These are phyloP conservation scores for Olyra latifolia DNA, from an alignment of 176 grass and related monocot genomes.

Conservation along the genomic window DNA sequence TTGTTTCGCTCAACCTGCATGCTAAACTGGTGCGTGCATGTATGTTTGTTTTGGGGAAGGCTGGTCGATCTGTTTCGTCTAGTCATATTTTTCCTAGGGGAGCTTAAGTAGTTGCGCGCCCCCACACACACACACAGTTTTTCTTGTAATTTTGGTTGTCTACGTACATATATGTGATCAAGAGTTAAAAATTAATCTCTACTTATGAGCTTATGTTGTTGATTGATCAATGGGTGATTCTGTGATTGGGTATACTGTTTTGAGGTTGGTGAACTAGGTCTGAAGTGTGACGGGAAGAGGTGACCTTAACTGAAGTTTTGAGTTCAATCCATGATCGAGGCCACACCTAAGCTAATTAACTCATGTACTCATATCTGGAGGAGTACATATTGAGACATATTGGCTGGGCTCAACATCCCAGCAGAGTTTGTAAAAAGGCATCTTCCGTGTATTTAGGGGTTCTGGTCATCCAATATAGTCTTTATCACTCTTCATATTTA, in stretches of 20 bases:
- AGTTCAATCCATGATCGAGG: neutral
- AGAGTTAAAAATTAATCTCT: neutral
- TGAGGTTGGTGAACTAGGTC: neutral
- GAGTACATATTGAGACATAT: neutral
- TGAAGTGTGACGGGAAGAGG: neutral
- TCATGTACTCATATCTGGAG: neutral
- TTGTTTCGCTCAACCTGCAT: neutral
- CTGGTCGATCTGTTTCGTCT: neutral
- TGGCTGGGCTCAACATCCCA: no score
- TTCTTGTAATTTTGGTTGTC: neutral
- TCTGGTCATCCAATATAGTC: no score
- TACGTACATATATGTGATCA: neutral
- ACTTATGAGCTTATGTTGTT: neutral
- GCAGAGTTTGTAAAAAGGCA: no score
- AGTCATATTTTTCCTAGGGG: neutral
- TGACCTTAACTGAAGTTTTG: no score
- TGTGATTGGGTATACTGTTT: neutral
- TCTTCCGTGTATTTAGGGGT: no score
- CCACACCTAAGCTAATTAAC: neutral
- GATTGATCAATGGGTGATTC: neutral
- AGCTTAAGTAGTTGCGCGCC: neutral
- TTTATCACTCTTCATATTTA: no score
- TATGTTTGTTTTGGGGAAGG: neutral
- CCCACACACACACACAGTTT: neutral
- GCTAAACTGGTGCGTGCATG: conserved; percentile 4